These are phyloP conservation scores for Pyrrhoderma noxium DNA, from an alignment of 1,284 basidiomycete genomes.

Conservation along the genomic window DNA sequence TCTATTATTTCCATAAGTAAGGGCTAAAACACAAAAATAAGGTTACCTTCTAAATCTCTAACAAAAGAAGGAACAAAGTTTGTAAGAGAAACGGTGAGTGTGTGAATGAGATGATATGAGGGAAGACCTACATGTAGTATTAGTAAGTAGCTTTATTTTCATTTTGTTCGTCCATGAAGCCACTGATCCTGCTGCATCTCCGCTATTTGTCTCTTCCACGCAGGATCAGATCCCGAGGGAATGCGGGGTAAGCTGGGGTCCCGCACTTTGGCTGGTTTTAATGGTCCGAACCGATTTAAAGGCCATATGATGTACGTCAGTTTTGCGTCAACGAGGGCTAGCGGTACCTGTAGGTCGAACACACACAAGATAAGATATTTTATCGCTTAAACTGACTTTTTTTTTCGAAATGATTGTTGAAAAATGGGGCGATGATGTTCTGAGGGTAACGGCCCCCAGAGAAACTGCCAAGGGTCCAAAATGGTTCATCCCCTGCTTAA, in stretches of 20 bases:
- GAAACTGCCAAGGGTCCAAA: constrained; percentile 66
- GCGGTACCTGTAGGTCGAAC: too few species aligned
- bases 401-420: not conserved
- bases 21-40: too few species aligned
- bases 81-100: too few species aligned
- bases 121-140: too few species aligned
- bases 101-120: too few species aligned
- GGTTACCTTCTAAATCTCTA: too few species aligned
- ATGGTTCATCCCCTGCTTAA: constrained; percentile 51
- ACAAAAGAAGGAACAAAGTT: too few species aligned
- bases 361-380: constrained; percentile 1
- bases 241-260: not conserved
- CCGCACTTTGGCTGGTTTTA: constrained; percentile 26
- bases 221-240: constrained; percentile 23
- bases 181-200: constrained; percentile 39
- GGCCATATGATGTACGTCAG: constrained; percentile 59
- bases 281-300: constrained; percentile 41
- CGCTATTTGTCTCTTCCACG: constrained; percentile 39
- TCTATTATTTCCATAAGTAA: too few species aligned
- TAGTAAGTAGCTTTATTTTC: too few species aligned
- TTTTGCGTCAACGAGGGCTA: constrained; percentile 55
- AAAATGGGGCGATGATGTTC: too few species aligned
- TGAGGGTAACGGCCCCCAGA: constrained; percentile 54
- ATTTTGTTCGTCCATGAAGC: constrained; percentile 33
- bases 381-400: not conserved